These are phyloP conservation scores for Atkinsonella texensis DNA, from an alignment of 2,329 filamentous ascomycete genomes.

Conservation along the genomic window DNA sequence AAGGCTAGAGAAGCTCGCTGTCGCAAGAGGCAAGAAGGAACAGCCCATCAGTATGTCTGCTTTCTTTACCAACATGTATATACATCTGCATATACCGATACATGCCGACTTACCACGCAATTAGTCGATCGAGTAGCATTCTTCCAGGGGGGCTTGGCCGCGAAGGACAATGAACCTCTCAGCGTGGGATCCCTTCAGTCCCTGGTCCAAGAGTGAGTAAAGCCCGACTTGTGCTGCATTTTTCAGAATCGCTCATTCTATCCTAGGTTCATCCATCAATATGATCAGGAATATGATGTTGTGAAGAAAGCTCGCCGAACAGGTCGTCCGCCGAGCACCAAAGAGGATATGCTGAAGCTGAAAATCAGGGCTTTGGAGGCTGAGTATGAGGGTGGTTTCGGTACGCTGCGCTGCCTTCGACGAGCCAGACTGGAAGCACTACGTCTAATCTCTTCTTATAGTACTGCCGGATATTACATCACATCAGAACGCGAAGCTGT, in stretches of 20 bases:
- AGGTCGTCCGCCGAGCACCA: conserved; percentile 65
- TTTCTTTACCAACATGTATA: not conserved
- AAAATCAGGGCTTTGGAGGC: conserved; percentile 59
- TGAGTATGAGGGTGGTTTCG: conserved; percentile 76
- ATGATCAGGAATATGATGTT: conserved; percentile 57
- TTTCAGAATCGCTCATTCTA: conserved; percentile 13
- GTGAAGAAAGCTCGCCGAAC: conserved; percentile 60
- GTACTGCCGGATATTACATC: conserved; percentile 66
- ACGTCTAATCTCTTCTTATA: conserved; percentile 17
- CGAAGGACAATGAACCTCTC: conserved; percentile 35
- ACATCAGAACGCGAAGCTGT: conserved; percentile 47
- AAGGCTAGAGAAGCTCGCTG: conserved; percentile 60
- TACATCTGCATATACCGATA: not conserved
- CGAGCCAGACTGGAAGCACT: not conserved
- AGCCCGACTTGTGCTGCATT: conserved; percentile 5
- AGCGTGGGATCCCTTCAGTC: conserved; percentile 45
- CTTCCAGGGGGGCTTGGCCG: conserved; percentile 55
- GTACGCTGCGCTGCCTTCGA: conserved; percentile 31
- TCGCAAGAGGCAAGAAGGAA: conserved; percentile 61
- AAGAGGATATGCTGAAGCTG: conserved; percentile 65
- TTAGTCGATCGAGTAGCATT: conserved; percentile 35
- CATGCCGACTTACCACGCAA: conserved; percentile 6
- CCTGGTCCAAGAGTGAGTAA: conserved; percentile 46
- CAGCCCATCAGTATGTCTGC: conserved; percentile 51
- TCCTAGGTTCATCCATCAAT: conserved; percentile 45